Evolutionary conservation across 1,139 yeast genomes (phyloP), one percentile per base, ranked within the genome.

Genomic region (Saccharomycopsis hybrid): DNA sequence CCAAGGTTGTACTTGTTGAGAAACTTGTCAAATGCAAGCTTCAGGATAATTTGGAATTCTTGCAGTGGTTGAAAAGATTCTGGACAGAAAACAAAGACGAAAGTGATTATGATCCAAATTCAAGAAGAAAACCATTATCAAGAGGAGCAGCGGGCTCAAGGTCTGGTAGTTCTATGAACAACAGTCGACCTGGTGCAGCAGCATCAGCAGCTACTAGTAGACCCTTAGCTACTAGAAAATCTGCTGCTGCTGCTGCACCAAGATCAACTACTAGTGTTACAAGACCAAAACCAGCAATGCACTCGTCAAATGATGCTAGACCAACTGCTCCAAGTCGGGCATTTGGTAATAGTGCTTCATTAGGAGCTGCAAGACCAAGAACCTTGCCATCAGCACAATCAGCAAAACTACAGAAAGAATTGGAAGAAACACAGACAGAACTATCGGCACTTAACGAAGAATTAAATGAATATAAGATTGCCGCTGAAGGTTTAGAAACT

Each of bases 31-130:
- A 87, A 66, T 92, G 97, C 68, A 76, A 88, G 58, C 77, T 92
- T 60, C 98, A 92, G 65, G 98, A 92, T 62, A 92, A 92, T 65
- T 73, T 92, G 60, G 97, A 90, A 67, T 84, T 92, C 60, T 70
- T 92, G 57, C 98, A 92, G 66, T 94, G 97, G 97, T 74, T 88
- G 61, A 83, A 86, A 63, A 76, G 77, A 60, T 82, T 73, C 60
- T 92, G 97, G 97, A 72, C 74, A 57, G 90, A 85, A 51, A 76
- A 80, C 60, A 82, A 77, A 61, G 85, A 83, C 50, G 83, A 86
- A 54, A 74, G 74, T 29, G 73, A 67, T 3, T 88, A 89, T 62
- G 94, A 90, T 64, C 80, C 96, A 1, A 65, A 65, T 13, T 63
- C 76, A 1, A 69, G 87, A 56, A 69, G 87, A 54, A 73, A 69